Percentiles rank a stretch among this genome's conserved stretches.
Evolutionary conservation across 371 early-diverging fungal genomes (phyloP).

Genomic region (Blyttiomyces sp.): DNA sequence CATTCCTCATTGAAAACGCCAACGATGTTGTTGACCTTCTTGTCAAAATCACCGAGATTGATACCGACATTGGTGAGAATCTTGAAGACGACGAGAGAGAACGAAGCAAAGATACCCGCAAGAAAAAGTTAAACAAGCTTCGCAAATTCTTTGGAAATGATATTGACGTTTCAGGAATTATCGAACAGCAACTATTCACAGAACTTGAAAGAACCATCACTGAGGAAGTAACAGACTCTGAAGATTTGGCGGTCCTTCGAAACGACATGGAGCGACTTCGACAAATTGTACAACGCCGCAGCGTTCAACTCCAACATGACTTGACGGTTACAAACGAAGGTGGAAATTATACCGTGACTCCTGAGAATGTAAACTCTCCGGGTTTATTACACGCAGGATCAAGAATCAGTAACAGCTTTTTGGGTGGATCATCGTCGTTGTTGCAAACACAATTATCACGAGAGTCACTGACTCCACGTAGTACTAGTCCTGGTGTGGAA

Average conservation of each 20-base stretch:
- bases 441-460: no score
- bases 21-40: slow-evolving; percentile 1
- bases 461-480: no score
- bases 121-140: slow-evolving; percentile 28
- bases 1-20: slow-evolving; percentile 7
- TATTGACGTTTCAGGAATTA: slow-evolving; percentile 6
- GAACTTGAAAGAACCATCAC: slow-evolving; percentile 7
- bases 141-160: slow-evolving; percentile 36
- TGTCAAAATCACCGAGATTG: not conserved
- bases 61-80: not conserved
- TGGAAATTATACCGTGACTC: no score
- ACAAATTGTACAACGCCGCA: no score
- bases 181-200: slow-evolving; percentile 15
- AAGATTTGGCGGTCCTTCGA: not conserved
- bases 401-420: no score
- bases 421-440: no score
- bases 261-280: not conserved
- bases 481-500: no score
- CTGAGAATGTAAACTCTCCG: no score
- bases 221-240: not conserved
- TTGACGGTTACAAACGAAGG: no score
- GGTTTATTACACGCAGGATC: no score
- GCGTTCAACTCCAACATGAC: no score
- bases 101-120: slow-evolving; percentile 18
- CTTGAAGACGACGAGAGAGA: not conserved